Conservation (phyloP, 2,329 filamentous ascomycete species). For the Cryphonectria japonica region DNA sequence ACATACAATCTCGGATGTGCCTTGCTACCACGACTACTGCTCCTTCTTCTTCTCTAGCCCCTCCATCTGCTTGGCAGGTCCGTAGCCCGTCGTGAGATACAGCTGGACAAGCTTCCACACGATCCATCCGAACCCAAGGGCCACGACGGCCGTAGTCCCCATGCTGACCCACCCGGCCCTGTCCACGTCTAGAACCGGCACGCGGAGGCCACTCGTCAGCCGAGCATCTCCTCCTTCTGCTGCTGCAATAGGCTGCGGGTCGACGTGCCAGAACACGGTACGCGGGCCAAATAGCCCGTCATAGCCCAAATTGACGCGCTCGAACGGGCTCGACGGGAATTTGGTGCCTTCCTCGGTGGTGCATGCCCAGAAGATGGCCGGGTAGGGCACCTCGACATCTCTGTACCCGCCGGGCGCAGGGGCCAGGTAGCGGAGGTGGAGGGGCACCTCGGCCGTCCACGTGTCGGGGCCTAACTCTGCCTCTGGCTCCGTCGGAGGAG, state of each 20-base stretch:
- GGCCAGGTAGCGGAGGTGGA: conserved; percentile 82
- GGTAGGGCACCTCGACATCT: conserved; percentile 71
- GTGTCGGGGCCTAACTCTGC: conserved; percentile 36
- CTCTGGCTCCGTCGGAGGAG: conserved; percentile 26
- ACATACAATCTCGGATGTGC: neutral
- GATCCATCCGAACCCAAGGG: conserved; percentile 71
- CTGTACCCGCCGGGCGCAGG: conserved; percentile 61
- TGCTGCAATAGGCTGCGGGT: conserved; percentile 47
- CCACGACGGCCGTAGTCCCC: conserved; percentile 62
- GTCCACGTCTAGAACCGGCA: conserved; percentile 67
- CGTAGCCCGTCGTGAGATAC: conserved; percentile 41
- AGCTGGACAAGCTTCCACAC: conserved; percentile 59
- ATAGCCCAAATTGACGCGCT: conserved; percentile 81
- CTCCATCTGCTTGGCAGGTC: conserved; percentile 30
- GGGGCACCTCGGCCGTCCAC: conserved; percentile 74
- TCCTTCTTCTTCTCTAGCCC: conserved; percentile 28
- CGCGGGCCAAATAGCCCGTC: conserved; percentile 76
- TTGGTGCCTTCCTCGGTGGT: conserved; percentile 66
- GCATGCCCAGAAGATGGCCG: conserved; percentile 90
- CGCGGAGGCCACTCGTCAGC: conserved; percentile 59
- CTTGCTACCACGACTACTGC: neutral
- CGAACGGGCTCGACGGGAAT: conserved; percentile 81
- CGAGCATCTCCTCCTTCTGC: conserved; percentile 33
- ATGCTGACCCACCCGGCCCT: conserved; percentile 53
- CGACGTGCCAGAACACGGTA: conserved; percentile 83